A percentile compares a stretch with the other conserved stretches of the same genome.
phyloP scores from a whole-genome alignment of 495 filamentous ascomycete genomes.

The Umbilicaria muhlenbergii region DNA sequence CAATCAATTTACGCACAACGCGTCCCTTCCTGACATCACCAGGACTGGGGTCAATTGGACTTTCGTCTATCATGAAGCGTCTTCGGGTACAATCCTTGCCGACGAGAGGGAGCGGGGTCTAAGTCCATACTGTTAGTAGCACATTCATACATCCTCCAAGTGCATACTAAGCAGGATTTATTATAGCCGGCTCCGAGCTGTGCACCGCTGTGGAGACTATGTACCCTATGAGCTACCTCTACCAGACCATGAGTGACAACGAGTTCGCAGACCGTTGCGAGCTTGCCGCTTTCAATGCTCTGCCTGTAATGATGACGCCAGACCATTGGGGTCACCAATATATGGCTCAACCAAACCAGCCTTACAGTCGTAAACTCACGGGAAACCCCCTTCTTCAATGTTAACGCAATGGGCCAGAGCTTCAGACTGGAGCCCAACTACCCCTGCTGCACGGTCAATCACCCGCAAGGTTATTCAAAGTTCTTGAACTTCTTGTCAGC shows the following conservation, averaged over 20 bases:
- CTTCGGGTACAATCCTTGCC: conserved; percentile 24
- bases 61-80: conserved; percentile 29
- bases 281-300: conserved; percentile 41
- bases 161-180: not conserved
- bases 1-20: conserved; percentile 24
- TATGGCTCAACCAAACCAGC: conserved; percentile 40
- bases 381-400: conserved; percentile 34
- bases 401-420: conserved; percentile 6
- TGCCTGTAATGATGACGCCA: conserved; percentile 37
- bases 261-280: conserved; percentile 42
- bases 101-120: conserved; percentile 22
- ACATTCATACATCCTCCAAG: too few relatives aligned
- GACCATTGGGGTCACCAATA: conserved; percentile 51
- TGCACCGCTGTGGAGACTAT: conserved; percentile 29
- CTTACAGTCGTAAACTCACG: conserved; percentile 27
- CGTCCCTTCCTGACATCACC: conserved; percentile 22
- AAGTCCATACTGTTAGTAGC: conserved; percentile 16
- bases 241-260: conserved; percentile 27
- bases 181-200: conserved; percentile 18
- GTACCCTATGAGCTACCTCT: conserved; percentile 27
- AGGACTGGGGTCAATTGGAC: conserved; percentile 30
- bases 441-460: conserved; percentile 50
- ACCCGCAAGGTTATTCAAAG: conserved; percentile 45
- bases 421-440: conserved; percentile 23
- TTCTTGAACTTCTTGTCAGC: conserved; percentile 29